Base-by-base conservation (phyloP, 83 land plant species). In the Thuja plicata region DNA sequence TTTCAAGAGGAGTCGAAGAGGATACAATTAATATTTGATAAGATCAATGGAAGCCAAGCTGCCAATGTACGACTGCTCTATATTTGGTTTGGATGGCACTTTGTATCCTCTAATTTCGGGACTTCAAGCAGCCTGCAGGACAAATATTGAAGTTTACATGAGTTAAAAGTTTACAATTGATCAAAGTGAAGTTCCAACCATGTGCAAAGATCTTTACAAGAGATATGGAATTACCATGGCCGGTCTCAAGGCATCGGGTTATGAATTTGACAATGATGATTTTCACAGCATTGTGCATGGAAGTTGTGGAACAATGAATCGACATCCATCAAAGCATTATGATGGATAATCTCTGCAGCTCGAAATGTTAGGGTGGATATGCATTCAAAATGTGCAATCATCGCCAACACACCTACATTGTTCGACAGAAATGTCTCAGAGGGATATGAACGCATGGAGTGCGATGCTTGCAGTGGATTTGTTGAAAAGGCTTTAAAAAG, bases 41-140 rank as follows among this genome's bases (percentile, higher is more conserved):
- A 76, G 17, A 35, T n/a, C 38, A 2, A 12, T 8, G 38, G 80
- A 76, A 76, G 38, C 80, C 37, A 76, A 90, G 88, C 88, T 84
- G 43, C 77, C 89, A 1, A 91, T 91, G 62, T 93, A 90, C 87
- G 96, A 95, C 12, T 95, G 94, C 74, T 94, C 93, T 88, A 86
- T 95, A 16, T 95, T 93, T 90, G 96, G 94, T 89, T 90, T 96
- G 79, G 97, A 96, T 91, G 97, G 95, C 45, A 95, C 96, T 13
- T 89, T 95, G 80, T 96, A 96, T 76, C 96, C 97, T 38, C 85
- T 93, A 30, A 95, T 94, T 77, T 81, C 92, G 52, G 95, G 96
- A 17, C 21, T 95, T n/a, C 93, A 94, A 54, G 74, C 85, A 9
- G 90, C 91, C 48, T 91, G 91, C 83, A 92, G 85, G 16, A 84